A percentile compares a stretch with the other conserved stretches of the same genome.
Conservation (phyloP, 2,329 filamentous ascomycete genomes). For the Thermoascus crustaceus region DNA sequence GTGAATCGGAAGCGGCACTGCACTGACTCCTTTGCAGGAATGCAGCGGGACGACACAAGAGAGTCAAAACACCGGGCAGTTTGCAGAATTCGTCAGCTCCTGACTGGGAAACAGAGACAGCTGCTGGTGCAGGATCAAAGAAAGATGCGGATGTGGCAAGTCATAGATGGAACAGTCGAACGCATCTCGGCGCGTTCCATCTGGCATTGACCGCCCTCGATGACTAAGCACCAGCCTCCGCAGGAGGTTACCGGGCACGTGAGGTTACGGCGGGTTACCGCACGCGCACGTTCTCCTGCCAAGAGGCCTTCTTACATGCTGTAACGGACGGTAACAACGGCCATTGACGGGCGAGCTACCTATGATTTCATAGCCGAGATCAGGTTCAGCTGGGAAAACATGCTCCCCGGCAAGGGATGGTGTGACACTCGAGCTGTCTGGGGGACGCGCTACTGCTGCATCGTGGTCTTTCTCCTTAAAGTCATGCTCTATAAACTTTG, state of each 20-base stretch:
- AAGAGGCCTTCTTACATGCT: too few species aligned
- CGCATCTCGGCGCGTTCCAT: not conserved
- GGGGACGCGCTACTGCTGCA: not conserved
- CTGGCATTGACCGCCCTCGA: not conserved
- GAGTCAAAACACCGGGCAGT: not conserved
- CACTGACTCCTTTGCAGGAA: too few species aligned
- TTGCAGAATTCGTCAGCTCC: not conserved
- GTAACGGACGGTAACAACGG: too few species aligned
- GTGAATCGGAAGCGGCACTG: too few species aligned
- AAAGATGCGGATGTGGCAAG: conserved; percentile 1
- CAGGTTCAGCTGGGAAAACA: not conserved
- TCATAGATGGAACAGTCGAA: not conserved
- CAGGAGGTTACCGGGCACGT: not conserved
- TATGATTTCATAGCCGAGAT: conserved; percentile 3
- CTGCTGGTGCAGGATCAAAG: not conserved
- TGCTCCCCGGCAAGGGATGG: not conserved
- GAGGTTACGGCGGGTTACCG: not conserved
- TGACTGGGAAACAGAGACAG: not conserved
- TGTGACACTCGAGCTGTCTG: not conserved
- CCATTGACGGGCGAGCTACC: too few species aligned
- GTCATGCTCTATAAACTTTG: too few species aligned
- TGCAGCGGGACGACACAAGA: not conserved
- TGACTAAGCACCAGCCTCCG: not conserved
- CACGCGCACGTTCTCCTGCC: too few species aligned
- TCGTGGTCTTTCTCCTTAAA: not conserved